A percentile compares a stretch with the other conserved stretches of the same genome.
Evolutionary conservation across 371 early-diverging fungal genomes (phyloP).

Genomic region (Zychaea mexicana): DNA sequence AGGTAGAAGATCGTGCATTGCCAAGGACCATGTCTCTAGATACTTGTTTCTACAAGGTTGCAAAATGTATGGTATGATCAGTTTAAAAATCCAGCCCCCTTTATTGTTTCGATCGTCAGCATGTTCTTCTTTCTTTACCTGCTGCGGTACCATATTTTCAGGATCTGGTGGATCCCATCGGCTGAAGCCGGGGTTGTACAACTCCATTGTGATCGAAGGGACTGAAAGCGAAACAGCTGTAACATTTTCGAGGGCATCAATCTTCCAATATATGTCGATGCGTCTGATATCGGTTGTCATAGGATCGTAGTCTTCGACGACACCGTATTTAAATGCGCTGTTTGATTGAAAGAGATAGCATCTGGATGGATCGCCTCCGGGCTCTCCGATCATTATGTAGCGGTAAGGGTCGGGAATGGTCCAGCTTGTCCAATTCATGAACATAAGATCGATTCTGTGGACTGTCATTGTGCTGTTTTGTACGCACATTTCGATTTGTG

Average conservation of each 20-base stretch:
- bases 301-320: constrained; percentile 15
- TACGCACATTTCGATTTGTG: constrained; percentile 42
- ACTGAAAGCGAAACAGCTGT: constrained; percentile 19
- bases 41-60: constrained; percentile 11
- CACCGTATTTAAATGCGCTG: constrained; percentile 22
- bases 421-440: constrained; percentile 21
- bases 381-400: constrained; percentile 12
- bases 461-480: constrained; percentile 30
- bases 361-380: not conserved
- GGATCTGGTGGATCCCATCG: constrained; percentile 23
- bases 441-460: constrained; percentile 25
- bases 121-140: constrained; percentile 24
- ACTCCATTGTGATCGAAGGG: constrained; percentile 35
- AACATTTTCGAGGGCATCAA: constrained; percentile 22
- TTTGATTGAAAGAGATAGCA: constrained; percentile 35
- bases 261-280: constrained; percentile 43
- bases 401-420: constrained; percentile 20
- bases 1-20: constrained; percentile 23
- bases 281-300: constrained; percentile 24
- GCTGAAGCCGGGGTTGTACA: constrained; percentile 31
- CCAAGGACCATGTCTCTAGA: constrained; percentile 28
- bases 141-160: constrained; percentile 20
- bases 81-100: too few relatives aligned
- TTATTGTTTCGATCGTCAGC: too few relatives aligned
- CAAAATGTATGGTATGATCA: not conserved